These are phyloP conservation scores for Wakefieldia striispora DNA, from an alignment of 768 basidiomycete species.

Conservation along the genomic window DNA sequence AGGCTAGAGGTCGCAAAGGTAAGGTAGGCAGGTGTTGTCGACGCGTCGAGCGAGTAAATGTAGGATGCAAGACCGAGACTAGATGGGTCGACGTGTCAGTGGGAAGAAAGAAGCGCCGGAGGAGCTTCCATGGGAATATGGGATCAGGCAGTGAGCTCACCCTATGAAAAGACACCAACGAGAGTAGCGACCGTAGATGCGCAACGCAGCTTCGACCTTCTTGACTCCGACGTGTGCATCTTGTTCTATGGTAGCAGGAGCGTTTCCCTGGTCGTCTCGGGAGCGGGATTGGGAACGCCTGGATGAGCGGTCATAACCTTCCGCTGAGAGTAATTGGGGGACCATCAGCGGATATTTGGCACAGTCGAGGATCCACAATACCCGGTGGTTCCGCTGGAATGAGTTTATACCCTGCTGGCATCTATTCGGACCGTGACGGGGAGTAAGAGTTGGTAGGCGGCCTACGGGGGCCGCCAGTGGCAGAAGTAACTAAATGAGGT, in stretches of 20 bases:
- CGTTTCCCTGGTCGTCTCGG: neutral
- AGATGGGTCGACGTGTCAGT: neutral
- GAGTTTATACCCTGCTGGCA: constrained; percentile 17
- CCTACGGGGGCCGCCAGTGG: too few species aligned
- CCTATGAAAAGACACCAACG: constrained; percentile 61
- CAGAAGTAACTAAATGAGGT: too few species aligned
- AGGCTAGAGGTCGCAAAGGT: constrained; percentile 54
- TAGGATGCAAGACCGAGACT: constrained; percentile 68
- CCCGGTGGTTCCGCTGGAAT: constrained; percentile 17
- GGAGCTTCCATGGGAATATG: neutral
- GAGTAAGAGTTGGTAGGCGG: too few species aligned
- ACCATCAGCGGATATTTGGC: neutral
- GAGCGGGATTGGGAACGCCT: neutral
- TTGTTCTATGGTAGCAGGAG: constrained; percentile 6
- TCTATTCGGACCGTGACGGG: neutral
- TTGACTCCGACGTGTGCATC: constrained; percentile 42
- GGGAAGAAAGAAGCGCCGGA: neutral
- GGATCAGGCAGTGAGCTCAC: constrained; percentile 28
- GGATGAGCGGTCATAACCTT: neutral
- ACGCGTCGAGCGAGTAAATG: constrained; percentile 72
- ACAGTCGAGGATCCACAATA: neutral
- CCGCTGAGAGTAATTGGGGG: neutral
- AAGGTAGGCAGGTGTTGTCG: constrained; percentile 68
- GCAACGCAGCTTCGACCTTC: constrained; percentile 49
- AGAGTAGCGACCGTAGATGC: constrained; percentile 51